These are phyloP conservation scores for Podospora conica DNA, from an alignment of 495 filamentous ascomycete species.

Conservation along the genomic window DNA sequence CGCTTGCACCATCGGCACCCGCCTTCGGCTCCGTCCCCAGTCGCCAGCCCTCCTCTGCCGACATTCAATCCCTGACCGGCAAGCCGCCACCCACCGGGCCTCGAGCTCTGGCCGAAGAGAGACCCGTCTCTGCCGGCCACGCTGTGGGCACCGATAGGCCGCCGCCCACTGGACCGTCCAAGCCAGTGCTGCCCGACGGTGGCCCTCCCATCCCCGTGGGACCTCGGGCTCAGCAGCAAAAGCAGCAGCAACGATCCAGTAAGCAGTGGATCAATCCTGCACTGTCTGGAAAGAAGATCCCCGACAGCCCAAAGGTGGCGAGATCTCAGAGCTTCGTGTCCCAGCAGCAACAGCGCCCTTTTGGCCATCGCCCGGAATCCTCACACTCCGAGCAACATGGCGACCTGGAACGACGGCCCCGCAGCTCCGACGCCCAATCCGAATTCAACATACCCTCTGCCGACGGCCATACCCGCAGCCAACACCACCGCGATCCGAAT, in stretches of 20 bases:
- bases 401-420: constrained; percentile 35
- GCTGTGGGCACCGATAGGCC: constrained; percentile 26
- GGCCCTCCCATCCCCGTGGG: constrained; percentile 53
- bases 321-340: constrained; percentile 40
- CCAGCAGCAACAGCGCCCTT: constrained; percentile 33
- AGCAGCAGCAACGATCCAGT: constrained; percentile 41
- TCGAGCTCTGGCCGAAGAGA: constrained; percentile 43
- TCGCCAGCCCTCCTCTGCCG: constrained; percentile 32
- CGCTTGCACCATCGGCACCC: constrained; percentile 74
- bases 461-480: constrained; percentile 29
- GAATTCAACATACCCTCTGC: constrained; percentile 23
- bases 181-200: constrained; percentile 46
- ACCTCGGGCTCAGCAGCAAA: constrained; percentile 43
- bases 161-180: constrained; percentile 41
- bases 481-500: constrained; percentile 29
- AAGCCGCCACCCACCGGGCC: constrained; percentile 48
- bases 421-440: constrained; percentile 41
- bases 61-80: constrained; percentile 35
- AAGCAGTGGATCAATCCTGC: constrained; percentile 60
- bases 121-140: constrained; percentile 33
- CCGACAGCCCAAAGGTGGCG: constrained; percentile 39
- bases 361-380: constrained; percentile 30
- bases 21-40: constrained; percentile 66
- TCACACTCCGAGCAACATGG: constrained; percentile 37
- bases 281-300: constrained; percentile 35